Base-by-base conservation (phyloP, 306 rosid genomes). In the Acacia acuminata region DNA sequence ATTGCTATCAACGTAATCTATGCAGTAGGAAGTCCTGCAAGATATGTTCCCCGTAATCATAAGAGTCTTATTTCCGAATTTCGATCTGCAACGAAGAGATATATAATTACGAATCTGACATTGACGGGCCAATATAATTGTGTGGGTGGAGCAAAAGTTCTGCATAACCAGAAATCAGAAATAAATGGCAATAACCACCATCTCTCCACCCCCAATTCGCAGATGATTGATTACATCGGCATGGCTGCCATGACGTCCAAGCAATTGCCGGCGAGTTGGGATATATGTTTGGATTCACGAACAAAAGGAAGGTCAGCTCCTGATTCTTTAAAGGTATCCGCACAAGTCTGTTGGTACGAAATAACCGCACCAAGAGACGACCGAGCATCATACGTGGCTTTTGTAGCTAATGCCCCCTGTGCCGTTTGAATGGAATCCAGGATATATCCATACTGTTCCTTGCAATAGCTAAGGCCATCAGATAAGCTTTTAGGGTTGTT, bases 221-320 rank as follows among this genome's bases (percentile, higher is more conserved):
- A 58, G 11, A 8, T 58, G 14, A 58, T 22, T 55, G 4, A 58
- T 3, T 11, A 22, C 11, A 4, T 24, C 66, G 19, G 69, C 14
- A 83, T 32, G n/a, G 38, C 47, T 16, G 32, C 20, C 79, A 86
- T 17, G 73, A 51, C 69, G 53, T 66, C 79, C 30, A 87, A 22
- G 81, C 73, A 60, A n/a, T 77, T 86, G 1, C 83, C 79, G 2
- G 68, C 67, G 9, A 84, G 55, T 16, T 81, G 50, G 30, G 0
- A 60, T 0, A 81, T 7, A 3, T 2, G 0, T 0, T 0, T 0
- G 0, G 79, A 22, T 0, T 81, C 73, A 0, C 20, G 8, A 34
- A 60, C 2, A 20, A 86, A 61, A 2, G 87, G 81, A 13, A 16
- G 74, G 3, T 1, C 2, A 12, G 61, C 38, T 0, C 79, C 85